Evolutionary conservation across 345 rosid genomes (phyloP).

Genomic region (Lepidium didymum): DNA sequence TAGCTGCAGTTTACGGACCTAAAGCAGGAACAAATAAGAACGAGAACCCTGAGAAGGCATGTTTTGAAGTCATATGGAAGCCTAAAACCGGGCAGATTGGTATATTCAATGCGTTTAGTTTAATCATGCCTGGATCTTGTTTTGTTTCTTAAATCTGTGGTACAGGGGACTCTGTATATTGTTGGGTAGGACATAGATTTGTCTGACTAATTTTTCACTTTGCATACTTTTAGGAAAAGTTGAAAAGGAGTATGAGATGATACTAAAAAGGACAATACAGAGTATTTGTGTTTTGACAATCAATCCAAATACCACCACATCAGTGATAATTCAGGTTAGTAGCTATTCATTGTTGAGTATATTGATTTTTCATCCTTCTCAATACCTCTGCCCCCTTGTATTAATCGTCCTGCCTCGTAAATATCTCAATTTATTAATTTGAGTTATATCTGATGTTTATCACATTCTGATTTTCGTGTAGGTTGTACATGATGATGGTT

Average conservation of each 20-base stretch:
- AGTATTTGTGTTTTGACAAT: conserved; percentile 70
- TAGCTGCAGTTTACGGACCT: conserved; percentile 93
- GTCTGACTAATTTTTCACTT: background rate
- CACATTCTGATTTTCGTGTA: conserved; percentile 24
- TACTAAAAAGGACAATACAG: conserved; percentile 76
- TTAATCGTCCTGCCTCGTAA: background rate
- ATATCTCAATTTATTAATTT: background rate
- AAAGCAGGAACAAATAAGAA: conserved; percentile 86
- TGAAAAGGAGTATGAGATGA: conserved; percentile 79
- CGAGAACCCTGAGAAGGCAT: conserved; percentile 88
- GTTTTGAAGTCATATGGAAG: conserved; percentile 89
- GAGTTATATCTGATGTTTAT: background rate
- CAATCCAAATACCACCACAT: conserved; percentile 86
- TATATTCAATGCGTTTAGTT: background rate
- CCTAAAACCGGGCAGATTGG: conserved; percentile 90
- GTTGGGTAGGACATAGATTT: background rate
- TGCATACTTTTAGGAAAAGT: conserved; percentile 43
- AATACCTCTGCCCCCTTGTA: background rate
- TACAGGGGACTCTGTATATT: background rate
- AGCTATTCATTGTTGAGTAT: background rate
- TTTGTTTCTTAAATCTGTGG: background rate
- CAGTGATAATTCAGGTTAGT: conserved; percentile 68
- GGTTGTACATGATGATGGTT: conserved; percentile 87
- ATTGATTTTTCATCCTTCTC: background rate
- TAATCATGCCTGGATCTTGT: background rate